Evolutionary conservation across 1,284 basidiomycete genomes (phyloP), one percentile per base, ranked within the genome.

Genomic region (Porogramme epimiltina): DNA sequence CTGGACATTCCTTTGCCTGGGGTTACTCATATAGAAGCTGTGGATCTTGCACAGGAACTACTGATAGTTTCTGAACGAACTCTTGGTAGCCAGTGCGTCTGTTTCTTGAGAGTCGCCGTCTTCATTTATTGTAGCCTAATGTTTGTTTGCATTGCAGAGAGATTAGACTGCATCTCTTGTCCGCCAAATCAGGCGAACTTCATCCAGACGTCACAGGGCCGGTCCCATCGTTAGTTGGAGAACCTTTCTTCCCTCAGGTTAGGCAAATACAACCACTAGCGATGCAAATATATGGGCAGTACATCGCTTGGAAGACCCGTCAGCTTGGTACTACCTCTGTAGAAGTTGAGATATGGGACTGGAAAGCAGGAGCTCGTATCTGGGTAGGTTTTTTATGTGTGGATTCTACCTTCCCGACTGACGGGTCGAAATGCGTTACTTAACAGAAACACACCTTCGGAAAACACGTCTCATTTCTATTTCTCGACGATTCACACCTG

Each of bases 281-380:
- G 28, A 44, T 47, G 4, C 40, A 47, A 23, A 43, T 47, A n/a
- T 39, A 44, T 16, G 40, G 28, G 5, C 36, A 36, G 18, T 47
- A 52, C 18, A 20, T 47, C 6, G 42, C 37, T 6, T 52, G 51
- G 51, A 34, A 47, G 41, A 22, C 22, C 5, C 42, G 41, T 19
- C 13, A 18, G 8, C 26, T 31, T 1, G 36, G 26, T 3, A 16
- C 42, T 16, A 20, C 34, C 2, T 9, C 18, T 13, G 24, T 45
- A 22, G 37, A 31, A 8, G 28, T 52, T 20, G 45, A 52, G 15
- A 24, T 52, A 2, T 47, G 51, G 45, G 41, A 52, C 42, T 52
- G 51, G 51, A 36, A 47, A 22, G 26, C 45, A 15, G 26, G 28
- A n/a, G 19, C 23, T 10, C 22, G 40, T 2, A 22, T 52, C 13